Percentiles rank a stretch among this genome's conserved stretches.
Evolutionary conservation across 495 filamentous ascomycete species (phyloP).

Genomic region (Neurospora sp.): DNA sequence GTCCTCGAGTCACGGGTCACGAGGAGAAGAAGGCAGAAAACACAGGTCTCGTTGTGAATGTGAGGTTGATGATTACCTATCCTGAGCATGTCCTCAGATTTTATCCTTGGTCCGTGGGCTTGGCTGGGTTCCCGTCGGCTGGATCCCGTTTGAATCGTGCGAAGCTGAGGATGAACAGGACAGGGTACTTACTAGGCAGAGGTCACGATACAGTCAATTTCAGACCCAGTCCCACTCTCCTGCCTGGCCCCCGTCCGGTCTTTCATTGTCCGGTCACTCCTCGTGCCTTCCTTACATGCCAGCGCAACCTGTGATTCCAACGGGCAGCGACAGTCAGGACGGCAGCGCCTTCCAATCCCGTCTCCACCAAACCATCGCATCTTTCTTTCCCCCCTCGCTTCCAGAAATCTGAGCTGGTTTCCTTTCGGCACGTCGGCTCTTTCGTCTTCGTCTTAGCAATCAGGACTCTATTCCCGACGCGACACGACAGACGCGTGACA

Average conservation of each 20-base stretch:
- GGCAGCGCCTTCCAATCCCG: not conserved
- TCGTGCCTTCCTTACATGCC: not conserved
- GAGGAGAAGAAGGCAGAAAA: not conserved
- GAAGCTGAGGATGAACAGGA: not conserved
- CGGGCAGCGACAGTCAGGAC: not conserved
- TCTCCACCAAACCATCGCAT: not conserved
- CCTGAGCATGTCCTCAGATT: not conserved
- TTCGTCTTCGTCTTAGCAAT: not conserved
- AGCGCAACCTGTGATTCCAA: not conserved
- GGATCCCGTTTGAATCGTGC: not conserved
- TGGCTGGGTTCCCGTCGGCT: not conserved
- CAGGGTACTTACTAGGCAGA: not conserved
- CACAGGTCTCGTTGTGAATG: not conserved
- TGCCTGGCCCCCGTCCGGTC: not conserved
- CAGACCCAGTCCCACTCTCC: not conserved
- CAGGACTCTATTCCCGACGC: not conserved
- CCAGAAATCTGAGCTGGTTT: not conserved
- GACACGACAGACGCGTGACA: not conserved
- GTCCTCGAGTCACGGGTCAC: not conserved
- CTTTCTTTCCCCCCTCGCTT: not conserved
- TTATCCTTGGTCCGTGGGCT: not conserved
- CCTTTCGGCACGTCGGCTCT: not conserved
- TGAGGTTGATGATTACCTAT: not conserved
- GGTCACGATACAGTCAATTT: not conserved
- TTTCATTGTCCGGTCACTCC: not conserved